Conservation (phyloP, 148 eudicot genomes). For the Silene conica region DNA sequence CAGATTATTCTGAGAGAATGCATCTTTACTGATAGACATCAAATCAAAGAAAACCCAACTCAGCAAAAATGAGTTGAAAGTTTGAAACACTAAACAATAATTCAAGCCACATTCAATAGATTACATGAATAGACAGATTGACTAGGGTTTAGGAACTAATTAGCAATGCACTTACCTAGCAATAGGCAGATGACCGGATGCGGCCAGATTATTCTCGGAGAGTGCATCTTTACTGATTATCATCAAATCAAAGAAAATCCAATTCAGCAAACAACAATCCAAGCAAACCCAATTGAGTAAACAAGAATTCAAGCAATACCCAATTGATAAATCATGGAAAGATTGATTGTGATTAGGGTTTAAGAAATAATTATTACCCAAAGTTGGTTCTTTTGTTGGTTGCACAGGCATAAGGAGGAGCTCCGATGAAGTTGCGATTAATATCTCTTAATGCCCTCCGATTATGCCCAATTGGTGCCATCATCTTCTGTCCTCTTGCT, state of each 20-base stretch:
- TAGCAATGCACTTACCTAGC: slow-evolving; percentile 47
- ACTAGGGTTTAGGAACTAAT: background rate
- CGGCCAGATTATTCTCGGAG: slow-evolving; percentile 29
- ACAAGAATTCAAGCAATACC: background rate
- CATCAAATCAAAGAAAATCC: slow-evolving; percentile 5
- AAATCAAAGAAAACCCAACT: slow-evolving; percentile 16
- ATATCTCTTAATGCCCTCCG: slow-evolving; percentile 64
- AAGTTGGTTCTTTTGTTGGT: slow-evolving; percentile 41
- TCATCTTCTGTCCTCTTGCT: slow-evolving; percentile 42
- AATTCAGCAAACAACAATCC: background rate
- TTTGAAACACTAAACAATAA: background rate
- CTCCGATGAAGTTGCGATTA: slow-evolving; percentile 46
- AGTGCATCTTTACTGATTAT: slow-evolving; percentile 39
- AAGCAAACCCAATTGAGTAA: background rate
- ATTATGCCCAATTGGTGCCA: slow-evolving; percentile 47
- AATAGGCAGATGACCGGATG: slow-evolving; percentile 53
- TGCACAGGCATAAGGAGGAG: slow-evolving; percentile 40
- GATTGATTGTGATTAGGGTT: slow-evolving; percentile 15
- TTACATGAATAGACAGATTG: too few relatives aligned
- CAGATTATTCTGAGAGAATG: slow-evolving; percentile 28
- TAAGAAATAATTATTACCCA: slow-evolving; percentile 37
- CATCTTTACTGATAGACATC: slow-evolving; percentile 37
- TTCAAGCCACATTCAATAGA: background rate
- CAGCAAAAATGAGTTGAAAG: slow-evolving; percentile 6
- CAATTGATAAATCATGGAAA: slow-evolving; percentile 1